A percentile compares a stretch with the other conserved stretches of the same genome.
phyloP scores from a whole-genome alignment of 176 grass and related monocot species.

The Oryza brachyantha region DNA sequence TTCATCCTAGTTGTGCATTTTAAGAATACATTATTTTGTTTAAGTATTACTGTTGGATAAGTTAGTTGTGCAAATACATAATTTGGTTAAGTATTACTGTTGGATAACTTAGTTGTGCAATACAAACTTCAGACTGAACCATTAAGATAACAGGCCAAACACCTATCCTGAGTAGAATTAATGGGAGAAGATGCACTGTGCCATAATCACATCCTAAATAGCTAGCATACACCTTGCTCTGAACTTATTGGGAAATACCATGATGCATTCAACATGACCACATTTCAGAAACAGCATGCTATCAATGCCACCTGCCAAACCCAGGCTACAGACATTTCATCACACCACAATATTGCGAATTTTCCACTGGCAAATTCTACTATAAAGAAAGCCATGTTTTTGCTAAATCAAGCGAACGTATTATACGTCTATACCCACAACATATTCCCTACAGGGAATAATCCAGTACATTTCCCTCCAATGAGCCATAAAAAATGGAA shows the following conservation, averaged over 20 bases:
- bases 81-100: neutral
- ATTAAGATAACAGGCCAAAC: neutral
- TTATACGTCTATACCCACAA: no score
- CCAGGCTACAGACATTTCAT: neutral
- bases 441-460: neutral
- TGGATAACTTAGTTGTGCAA: neutral
- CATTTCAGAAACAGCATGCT: neutral
- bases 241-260: no score
- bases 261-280: neutral
- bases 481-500: neutral
- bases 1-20: no score
- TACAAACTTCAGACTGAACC: neutral
- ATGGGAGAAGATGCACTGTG: no score
- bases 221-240: no score
- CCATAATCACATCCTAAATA: no score
- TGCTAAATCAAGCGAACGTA: neutral
- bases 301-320: neutral
- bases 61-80: neutral
- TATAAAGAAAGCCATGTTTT: neutral
- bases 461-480: neutral
- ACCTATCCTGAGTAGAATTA: no score
- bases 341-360: neutral
- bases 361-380: neutral
- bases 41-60: neutral
- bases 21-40: neutral